Evolutionary conservation across 2,329 filamentous ascomycete species (phyloP).

Genomic region (Fusarium piperis): DNA sequence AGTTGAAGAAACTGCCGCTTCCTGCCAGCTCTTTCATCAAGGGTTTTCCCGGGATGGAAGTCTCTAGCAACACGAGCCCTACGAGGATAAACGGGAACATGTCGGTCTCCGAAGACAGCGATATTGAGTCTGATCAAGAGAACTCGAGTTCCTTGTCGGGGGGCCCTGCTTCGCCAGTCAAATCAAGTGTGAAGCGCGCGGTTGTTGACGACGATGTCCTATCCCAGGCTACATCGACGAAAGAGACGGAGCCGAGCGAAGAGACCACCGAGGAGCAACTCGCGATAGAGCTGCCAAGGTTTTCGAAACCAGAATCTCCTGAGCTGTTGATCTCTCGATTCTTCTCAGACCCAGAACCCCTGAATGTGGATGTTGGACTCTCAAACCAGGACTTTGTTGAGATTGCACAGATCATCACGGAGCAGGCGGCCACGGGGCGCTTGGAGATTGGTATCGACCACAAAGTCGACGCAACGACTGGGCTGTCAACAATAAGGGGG

Average conservation of each 20-base stretch:
- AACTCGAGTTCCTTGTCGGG: slow-evolving; percentile 62
- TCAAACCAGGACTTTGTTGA: slow-evolving; percentile 71
- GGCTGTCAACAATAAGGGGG: slow-evolving; percentile 47
- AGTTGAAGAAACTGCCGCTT: slow-evolving; percentile 42
- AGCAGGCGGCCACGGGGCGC: slow-evolving; percentile 69
- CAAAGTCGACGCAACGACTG: slow-evolving; percentile 24
- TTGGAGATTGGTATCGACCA: slow-evolving; percentile 48
- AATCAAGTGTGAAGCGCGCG: slow-evolving; percentile 56
- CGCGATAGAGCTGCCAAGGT: slow-evolving; percentile 59
- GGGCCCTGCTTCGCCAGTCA: slow-evolving; percentile 60
- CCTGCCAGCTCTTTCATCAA: slow-evolving; percentile 41
- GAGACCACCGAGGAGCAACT: slow-evolving; percentile 56
- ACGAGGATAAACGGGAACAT: slow-evolving; percentile 48
- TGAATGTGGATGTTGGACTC: slow-evolving; percentile 55
- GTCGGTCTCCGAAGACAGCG: slow-evolving; percentile 61
- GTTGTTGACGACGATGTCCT: slow-evolving; percentile 65
- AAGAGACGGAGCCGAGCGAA: slow-evolving; percentile 58
- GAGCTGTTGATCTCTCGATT: slow-evolving; percentile 64
- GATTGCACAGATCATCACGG: slow-evolving; percentile 76
- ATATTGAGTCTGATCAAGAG: slow-evolving; percentile 65
- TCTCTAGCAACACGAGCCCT: slow-evolving; percentile 46
- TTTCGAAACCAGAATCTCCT: slow-evolving; percentile 58
- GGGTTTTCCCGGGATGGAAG: slow-evolving; percentile 40
- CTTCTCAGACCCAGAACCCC: slow-evolving; percentile 68
- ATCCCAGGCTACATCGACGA: slow-evolving; percentile 62